These are phyloP conservation scores for Pythium dissimile DNA, from an alignment of 352 stramenopile species.

Conservation along the genomic window DNA sequence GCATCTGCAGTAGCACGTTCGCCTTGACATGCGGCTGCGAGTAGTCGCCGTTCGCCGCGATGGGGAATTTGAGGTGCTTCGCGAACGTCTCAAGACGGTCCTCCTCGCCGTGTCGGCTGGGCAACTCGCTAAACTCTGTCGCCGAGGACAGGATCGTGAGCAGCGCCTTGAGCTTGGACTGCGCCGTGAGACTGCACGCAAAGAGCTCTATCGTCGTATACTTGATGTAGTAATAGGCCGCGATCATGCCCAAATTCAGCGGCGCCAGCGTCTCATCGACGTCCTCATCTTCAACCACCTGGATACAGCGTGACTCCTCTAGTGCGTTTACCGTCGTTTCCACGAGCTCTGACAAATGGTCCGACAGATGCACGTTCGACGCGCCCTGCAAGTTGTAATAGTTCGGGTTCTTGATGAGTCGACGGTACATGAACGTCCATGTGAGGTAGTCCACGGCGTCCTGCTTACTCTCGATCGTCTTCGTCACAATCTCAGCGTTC, in stretches of 20 bases:
- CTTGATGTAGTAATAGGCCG: constrained; percentile 99
- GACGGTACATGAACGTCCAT: constrained; percentile 99
- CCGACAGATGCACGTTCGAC: constrained; percentile 91
- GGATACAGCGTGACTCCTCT: constrained; percentile 95
- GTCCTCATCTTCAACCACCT: constrained; percentile 90
- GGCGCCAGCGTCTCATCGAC: constrained; percentile 90
- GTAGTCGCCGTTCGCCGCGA: constrained; percentile 87
- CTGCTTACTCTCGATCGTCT: constrained; percentile 98
- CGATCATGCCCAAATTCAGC: constrained; percentile 99
- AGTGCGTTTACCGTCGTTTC: constrained; percentile 96
- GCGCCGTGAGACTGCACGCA: constrained; percentile 94
- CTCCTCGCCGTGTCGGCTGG: constrained; percentile 93
- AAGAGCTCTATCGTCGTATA: constrained; percentile 99
- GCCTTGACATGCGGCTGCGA: constrained; percentile 95
- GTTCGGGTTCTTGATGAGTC: constrained; percentile 99
- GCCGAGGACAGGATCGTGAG: constrained; percentile 96
- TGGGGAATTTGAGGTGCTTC: constrained; percentile 91
- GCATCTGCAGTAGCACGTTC: constrained; percentile 95
- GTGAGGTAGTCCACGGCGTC: constrained; percentile 99
- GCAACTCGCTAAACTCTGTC: constrained; percentile 95
- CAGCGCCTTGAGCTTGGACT: constrained; percentile 96
- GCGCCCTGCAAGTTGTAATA: constrained; percentile 98
- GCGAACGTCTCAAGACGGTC: constrained; percentile 92
- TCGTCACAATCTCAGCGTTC: constrained; percentile 98
- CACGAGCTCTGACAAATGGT: constrained; percentile 99